Evolutionary conservation across 139 green algal species (phyloP).

Genomic region (Cymbomonas tetramitiformis): DNA sequence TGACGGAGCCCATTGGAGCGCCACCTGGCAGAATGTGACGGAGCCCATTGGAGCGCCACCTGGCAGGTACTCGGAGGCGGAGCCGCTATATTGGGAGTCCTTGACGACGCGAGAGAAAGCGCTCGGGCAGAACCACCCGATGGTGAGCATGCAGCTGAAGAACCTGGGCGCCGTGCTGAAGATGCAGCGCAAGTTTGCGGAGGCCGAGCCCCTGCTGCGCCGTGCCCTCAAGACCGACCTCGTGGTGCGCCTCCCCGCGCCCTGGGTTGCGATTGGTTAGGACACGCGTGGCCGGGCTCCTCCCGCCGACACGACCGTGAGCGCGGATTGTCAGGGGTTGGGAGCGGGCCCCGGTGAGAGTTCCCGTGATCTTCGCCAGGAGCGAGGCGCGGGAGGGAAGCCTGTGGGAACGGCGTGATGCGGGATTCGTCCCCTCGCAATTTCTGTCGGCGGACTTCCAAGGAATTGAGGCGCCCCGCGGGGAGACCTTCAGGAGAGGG

Average conservation of each 20-base stretch:
- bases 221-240: background rate
- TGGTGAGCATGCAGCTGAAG: background rate
- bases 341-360: background rate
- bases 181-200: background rate
- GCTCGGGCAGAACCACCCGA: background rate
- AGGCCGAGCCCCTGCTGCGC: slow-evolving; percentile 5
- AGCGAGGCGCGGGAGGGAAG: too few relatives aligned
- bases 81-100: too few relatives aligned
- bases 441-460: too few relatives aligned
- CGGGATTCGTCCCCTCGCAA: too few relatives aligned
- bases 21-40: too few relatives aligned
- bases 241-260: background rate
- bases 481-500: too few relatives aligned
- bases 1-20: too few relatives aligned
- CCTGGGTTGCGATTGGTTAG: slow-evolving; percentile 1
- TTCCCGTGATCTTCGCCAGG: background rate
- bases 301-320: background rate
- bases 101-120: too few relatives aligned
- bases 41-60: too few relatives aligned
- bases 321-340: background rate
- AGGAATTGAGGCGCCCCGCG: too few relatives aligned
- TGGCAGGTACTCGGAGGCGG: too few relatives aligned
- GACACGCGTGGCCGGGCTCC: slow-evolving; percentile 9
- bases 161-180: slow-evolving; percentile 9
- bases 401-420: too few relatives aligned